A percentile compares a stretch with the other conserved stretches of the same genome.
These are phyloP conservation scores for Amylocarpus encephaloides DNA, from an alignment of 2,329 filamentous ascomycete species.

Conservation along the genomic window DNA sequence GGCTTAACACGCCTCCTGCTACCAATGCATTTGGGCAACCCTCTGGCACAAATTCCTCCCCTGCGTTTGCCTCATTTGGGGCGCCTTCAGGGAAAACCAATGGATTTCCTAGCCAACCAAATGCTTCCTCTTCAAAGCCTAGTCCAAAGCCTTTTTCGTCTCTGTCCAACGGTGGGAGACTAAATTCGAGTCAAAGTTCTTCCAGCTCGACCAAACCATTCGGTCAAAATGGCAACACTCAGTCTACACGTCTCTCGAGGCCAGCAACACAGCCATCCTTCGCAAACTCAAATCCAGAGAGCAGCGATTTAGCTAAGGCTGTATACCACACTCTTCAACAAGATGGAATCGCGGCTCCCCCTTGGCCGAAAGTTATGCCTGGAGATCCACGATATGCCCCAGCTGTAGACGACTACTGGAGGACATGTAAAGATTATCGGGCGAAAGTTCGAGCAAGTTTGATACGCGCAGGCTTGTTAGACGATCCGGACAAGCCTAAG, in stretches of 20 bases:
- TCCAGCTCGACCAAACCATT: constrained; percentile 1
- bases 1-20: background rate
- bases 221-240: background rate
- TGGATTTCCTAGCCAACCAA: background rate
- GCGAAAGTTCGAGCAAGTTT: constrained; percentile 50
- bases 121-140: background rate
- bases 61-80: background rate
- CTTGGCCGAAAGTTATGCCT: constrained; percentile 14
- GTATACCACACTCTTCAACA: constrained; percentile 48
- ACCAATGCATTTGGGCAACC: constrained; percentile 10
- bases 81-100: background rate
- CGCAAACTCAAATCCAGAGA: constrained; percentile 6
- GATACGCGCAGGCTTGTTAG: constrained; percentile 54
- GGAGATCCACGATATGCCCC: constrained; percentile 13
- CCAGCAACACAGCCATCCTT: background rate
- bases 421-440: constrained; percentile 51
- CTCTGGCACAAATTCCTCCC: background rate
- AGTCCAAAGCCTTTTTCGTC: background rate
- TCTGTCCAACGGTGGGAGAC: background rate
- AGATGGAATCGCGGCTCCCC: constrained; percentile 35
- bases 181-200: background rate
- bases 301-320: constrained; percentile 36
- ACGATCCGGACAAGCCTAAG: constrained; percentile 58
- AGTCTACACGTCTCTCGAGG: background rate
- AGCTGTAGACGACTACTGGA: constrained; percentile 46